A percentile compares a stretch with the other conserved stretches of the same genome.
These are phyloP conservation scores for Plectosphaerella sp. DNA, from an alignment of 2,329 filamentous ascomycete species.

Conservation along the genomic window DNA sequence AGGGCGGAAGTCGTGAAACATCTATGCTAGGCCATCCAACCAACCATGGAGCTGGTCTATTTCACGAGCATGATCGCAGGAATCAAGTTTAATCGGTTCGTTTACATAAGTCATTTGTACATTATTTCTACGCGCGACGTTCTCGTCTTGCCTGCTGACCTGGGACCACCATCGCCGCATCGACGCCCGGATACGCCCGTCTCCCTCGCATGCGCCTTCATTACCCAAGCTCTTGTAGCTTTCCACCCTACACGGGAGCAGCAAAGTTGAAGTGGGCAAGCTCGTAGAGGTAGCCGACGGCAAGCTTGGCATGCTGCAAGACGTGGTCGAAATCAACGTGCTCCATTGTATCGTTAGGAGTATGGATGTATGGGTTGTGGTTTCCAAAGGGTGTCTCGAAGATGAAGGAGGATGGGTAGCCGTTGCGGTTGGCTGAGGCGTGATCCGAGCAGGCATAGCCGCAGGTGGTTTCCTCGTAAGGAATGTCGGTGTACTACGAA, in stretches of 20 bases:
- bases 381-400: constrained; percentile 57
- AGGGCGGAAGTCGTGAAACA: too few species aligned
- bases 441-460: constrained; percentile 64
- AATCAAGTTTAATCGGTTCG: too few species aligned
- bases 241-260: background rate
- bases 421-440: constrained; percentile 61
- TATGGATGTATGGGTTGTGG: constrained; percentile 68
- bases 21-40: too few species aligned
- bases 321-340: constrained; percentile 64
- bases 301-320: constrained; percentile 56
- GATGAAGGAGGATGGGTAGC: constrained; percentile 62
- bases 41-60: too few species aligned
- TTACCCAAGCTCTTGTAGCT: too few species aligned
- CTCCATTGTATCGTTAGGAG: constrained; percentile 66
- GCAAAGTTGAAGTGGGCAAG: constrained; percentile 19
- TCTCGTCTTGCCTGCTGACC: too few species aligned
- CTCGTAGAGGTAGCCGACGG: constrained; percentile 42
- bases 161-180: too few species aligned
- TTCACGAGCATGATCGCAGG: too few species aligned
- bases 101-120: too few species aligned
- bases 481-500: constrained; percentile 32
- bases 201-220: too few species aligned
- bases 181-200: too few species aligned
- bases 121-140: too few species aligned
- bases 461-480: constrained; percentile 43